A percentile compares a stretch with the other conserved stretches of the same genome.
These are phyloP conservation scores for Chernovozyma sophiae-reginae DNA, from an alignment of 1,139 yeast species.

Conservation along the genomic window DNA sequence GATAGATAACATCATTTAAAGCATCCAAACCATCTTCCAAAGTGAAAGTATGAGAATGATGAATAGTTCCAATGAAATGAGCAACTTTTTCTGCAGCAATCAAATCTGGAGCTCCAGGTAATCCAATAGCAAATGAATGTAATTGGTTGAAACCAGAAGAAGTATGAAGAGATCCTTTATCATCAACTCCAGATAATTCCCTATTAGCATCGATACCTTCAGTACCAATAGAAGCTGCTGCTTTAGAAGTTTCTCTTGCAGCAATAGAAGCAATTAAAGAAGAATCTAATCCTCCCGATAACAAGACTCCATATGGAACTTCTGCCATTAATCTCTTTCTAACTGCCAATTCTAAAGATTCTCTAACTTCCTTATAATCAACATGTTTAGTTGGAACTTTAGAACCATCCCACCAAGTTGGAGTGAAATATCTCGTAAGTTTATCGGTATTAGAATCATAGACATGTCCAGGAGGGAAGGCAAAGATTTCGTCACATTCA, in stretches of 20 bases:
- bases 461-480: slow-evolving; percentile 98
- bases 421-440: slow-evolving; percentile 82
- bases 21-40: slow-evolving; percentile 96
- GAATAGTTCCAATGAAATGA: slow-evolving; percentile 88
- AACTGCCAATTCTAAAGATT: slow-evolving; percentile 85
- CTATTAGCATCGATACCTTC: slow-evolving; percentile 49
- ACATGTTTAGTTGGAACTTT: slow-evolving; percentile 71
- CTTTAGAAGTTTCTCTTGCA: slow-evolving; percentile 88
- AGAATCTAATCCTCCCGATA: slow-evolving; percentile 96
- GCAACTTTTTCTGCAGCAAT: slow-evolving; percentile 97
- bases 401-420: slow-evolving; percentile 88
- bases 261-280: slow-evolving; percentile 96
- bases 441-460: slow-evolving; percentile 89
- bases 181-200: slow-evolving; percentile 89
- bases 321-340: slow-evolving; percentile 99
- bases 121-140: slow-evolving; percentile 95
- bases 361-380: slow-evolving; percentile 69
- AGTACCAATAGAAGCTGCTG: slow-evolving; percentile 49
- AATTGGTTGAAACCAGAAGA: slow-evolving; percentile 71
- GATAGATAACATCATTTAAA: slow-evolving; percentile 87
- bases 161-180: slow-evolving; percentile 67
- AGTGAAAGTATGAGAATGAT: slow-evolving; percentile 97
- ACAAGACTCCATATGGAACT: slow-evolving; percentile 95
- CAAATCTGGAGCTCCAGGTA: slow-evolving; percentile 97
- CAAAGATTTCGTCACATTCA: slow-evolving; percentile 86